Percentiles rank a stretch among this genome's conserved stretches.
phyloP scores from a whole-genome alignment of 805 yeast genomes.

The Ogataea pignaliae region DNA sequence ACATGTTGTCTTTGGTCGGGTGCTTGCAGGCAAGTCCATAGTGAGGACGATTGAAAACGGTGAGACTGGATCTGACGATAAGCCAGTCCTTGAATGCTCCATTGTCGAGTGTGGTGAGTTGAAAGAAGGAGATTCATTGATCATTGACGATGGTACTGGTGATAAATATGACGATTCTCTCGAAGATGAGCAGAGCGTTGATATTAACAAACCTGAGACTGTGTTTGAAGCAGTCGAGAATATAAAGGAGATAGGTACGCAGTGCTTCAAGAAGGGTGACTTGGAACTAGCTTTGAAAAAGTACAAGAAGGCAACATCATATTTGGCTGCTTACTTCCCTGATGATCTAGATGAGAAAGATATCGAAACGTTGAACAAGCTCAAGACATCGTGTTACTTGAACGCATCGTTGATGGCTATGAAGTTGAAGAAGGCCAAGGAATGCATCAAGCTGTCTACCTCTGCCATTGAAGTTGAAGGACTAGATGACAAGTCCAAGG shows the following conservation, averaged over 20 bases:
- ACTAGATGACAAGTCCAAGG: slow-evolving; percentile 61
- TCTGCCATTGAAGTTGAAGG: slow-evolving; percentile 60
- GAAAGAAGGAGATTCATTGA: slow-evolving; percentile 48
- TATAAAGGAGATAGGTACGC: slow-evolving; percentile 77
- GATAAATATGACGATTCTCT: slow-evolving; percentile 74
- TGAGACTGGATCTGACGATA: slow-evolving; percentile 62
- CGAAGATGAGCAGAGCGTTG: slow-evolving; percentile 67
- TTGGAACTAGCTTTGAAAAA: slow-evolving; percentile 54
- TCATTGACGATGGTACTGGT: slow-evolving; percentile 74
- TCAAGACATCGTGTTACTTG: slow-evolving; percentile 61
- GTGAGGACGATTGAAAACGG: slow-evolving; percentile 74
- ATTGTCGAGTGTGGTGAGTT: slow-evolving; percentile 78
- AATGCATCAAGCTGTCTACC: slow-evolving; percentile 54
- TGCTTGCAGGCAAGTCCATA: slow-evolving; percentile 73
- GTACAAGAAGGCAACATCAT: slow-evolving; percentile 68
- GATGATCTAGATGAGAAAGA: slow-evolving; percentile 58
- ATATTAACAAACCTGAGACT: slow-evolving; percentile 52
- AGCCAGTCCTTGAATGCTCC: slow-evolving; percentile 65
- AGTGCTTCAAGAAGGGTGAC: slow-evolving; percentile 63
- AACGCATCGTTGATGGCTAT: slow-evolving; percentile 73
- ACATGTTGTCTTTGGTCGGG: slow-evolving; percentile 94
- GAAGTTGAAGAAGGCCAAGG: slow-evolving; percentile 53
- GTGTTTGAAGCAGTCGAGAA: slow-evolving; percentile 62
- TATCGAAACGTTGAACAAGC: slow-evolving; percentile 41
- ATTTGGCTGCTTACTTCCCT: slow-evolving; percentile 70